Base-by-base conservation (phyloP, 805 yeast genomes). In the Nakazawaea siamensis region DNA sequence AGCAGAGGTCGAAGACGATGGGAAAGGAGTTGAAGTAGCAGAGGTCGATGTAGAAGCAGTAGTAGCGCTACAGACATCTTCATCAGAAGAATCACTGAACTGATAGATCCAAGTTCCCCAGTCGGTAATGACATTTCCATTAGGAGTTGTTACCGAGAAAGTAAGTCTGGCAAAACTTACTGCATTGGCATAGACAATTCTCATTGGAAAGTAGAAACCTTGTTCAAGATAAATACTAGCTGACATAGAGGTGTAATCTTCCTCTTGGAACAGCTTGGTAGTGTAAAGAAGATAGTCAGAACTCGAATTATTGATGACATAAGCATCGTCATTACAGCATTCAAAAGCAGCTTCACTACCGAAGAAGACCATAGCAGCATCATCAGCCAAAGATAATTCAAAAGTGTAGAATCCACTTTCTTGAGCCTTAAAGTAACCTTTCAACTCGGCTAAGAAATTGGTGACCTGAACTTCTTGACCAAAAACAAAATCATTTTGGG, bases 341-440 rank as follows among this genome's bases (percentile, higher is more conserved):
- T 50, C 50, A 17, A 62, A 51, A 8, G 57, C 57, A 35, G 45
- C 48, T 24, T 17, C 16, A 7, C 52, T 52, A 27, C 60, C 60
- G 34, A 53, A 40, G 31, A 45, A 48, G 29, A 62, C 54, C 43
- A 50, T 51, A 14, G 45, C 56, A 17, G 48, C 43, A 42, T 59
- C 63, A 46, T 58, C 64, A 16, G 50, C 47, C 11, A 25, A 26
- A 6, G 29, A 24, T 12, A 56, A 37, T 11, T 32, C 24, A 28
- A 58, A 43, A 0, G 41, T 34, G 31, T 54, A 59, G 6, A 44
- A 31, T 38, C 64, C 65, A 17, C 52, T 41, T 13, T 35, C 41
- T 7, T 43, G 33, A n/a, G 64, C 55, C 14, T 29, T 25, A 40
- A 41, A 47, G 33, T 45, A 52, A 29, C 52, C 52, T 6, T 44